These are phyloP conservation scores for Suillus bovinus DNA, from an alignment of 768 basidiomycete species.

Conservation along the genomic window DNA sequence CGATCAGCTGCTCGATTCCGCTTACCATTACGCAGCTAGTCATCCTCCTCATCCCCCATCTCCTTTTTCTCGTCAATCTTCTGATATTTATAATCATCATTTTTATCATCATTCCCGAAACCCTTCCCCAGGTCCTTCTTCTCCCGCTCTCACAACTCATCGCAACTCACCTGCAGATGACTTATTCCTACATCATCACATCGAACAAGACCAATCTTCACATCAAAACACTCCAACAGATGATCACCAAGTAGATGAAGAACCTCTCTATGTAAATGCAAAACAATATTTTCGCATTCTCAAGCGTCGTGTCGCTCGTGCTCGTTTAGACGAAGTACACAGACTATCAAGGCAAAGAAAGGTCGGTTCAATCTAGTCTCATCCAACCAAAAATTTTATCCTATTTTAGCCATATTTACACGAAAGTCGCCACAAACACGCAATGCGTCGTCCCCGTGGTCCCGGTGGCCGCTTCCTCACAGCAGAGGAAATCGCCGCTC, in stretches of 20 bases:
- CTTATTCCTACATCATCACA: slow-evolving; percentile 33
- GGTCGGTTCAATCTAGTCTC: slow-evolving; percentile 41
- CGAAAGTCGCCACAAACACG: slow-evolving; percentile 97
- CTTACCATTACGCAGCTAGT: slow-evolving; percentile 34
- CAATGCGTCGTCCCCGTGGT: slow-evolving; percentile 94
- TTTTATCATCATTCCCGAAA: slow-evolving; percentile 30
- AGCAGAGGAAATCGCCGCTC: slow-evolving; percentile 90
- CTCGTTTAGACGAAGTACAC: slow-evolving; percentile 91
- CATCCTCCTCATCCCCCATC: slow-evolving; percentile 22
- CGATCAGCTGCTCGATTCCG: slow-evolving; percentile 62
- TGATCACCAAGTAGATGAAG: slow-evolving; percentile 72
- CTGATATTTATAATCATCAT: slow-evolving; percentile 21
- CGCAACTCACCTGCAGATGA: slow-evolving; percentile 30
- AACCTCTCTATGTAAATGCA: slow-evolving; percentile 98
- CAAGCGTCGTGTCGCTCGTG: slow-evolving; percentile 89
- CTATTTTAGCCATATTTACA: slow-evolving; percentile 87
- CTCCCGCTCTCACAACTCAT: slow-evolving; percentile 27
- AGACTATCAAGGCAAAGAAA: slow-evolving; percentile 91
- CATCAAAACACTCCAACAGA: slow-evolving; percentile 21
- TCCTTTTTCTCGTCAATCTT: slow-evolving; percentile 20
- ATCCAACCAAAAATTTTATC: slow-evolving; percentile 3
- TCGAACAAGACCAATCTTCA: slow-evolving; percentile 15
- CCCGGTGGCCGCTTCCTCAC: slow-evolving; percentile 98
- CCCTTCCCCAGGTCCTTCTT: slow-evolving; percentile 32
- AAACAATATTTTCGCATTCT: slow-evolving; percentile 99